Evolutionary conservation across 306 rosid genomes (phyloP), one percentile per base, ranked within the genome.

Genomic region (Cotoneaster glaucophyllus): DNA sequence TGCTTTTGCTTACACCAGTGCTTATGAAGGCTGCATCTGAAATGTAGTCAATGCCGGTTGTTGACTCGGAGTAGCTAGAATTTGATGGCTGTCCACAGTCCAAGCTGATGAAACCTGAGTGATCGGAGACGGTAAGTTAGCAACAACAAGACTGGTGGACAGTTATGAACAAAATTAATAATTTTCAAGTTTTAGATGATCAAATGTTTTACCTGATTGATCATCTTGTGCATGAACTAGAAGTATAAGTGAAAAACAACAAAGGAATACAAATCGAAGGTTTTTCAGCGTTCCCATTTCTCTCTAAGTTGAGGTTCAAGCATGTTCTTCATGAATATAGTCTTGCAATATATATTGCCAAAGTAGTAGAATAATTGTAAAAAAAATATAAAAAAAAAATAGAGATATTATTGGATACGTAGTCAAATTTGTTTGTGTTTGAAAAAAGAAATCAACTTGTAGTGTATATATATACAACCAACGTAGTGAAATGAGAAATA

Each of bases 81-180:
- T 45, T 37, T 19, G 52, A 48, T 6, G 83, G 87, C 11, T 73
- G 74, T 29, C 91, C 91, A 70, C 91, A 89, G 43, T 83, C 89
- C 73, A 89, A 59, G 85, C 84, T 89, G 12, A 87, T 82, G 87
- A 89, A 89, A 69, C 80, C 93, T 88, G 87, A 44, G 56, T 50
- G 9, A 39, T 0, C 64, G 15, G 28, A 69, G 39, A 74, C 8
- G 56, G 50, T 9, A 71, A 3, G 17, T 19, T 26, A 67, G 25
- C 18, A 34, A 2, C 11, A 24, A 4, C 11, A 65, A 5, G 2
- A 22, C 28, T 32, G 2, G 48, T 65, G 26, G 21, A 39, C 68
- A 25, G 17, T 22, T 19, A 70, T 15, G 4, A 29, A 45, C 29
- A 54, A 41, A 29, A 28, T 26, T 6, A 10, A 4, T 10, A 18